Evolutionary conservation across 192 early-diverging fungal species (phyloP).

Genomic region (Gigaspora rosea): DNA sequence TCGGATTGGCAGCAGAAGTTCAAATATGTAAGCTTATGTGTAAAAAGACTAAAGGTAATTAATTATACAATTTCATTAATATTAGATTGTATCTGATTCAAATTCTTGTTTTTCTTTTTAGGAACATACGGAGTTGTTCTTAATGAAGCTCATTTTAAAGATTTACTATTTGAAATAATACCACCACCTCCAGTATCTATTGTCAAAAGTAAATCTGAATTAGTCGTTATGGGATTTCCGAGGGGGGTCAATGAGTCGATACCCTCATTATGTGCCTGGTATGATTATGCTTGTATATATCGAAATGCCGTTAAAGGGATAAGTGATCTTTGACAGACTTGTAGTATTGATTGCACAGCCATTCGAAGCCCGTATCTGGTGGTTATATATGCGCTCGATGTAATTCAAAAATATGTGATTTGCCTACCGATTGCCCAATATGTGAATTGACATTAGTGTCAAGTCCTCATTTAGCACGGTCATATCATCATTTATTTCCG

Average conservation of each 20-base stretch:
- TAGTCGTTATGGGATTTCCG: constrained; percentile 96
- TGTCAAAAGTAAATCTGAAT: constrained; percentile 57
- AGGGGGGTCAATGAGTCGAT: constrained; percentile 47
- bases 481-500: constrained; percentile 95
- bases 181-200: constrained; percentile 81
- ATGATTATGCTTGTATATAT: constrained; percentile 24
- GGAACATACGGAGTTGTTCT: constrained; percentile 80
- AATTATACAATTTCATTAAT: neutral
- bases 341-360: constrained; percentile 48
- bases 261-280: constrained; percentile 81
- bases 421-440: constrained; percentile 92
- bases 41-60: constrained; percentile 71
- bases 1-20: constrained; percentile 90
- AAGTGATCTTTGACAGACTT: neutral
- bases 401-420: constrained; percentile 75
- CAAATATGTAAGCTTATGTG: constrained; percentile 76
- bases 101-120: constrained; percentile 35
- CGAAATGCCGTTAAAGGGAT: neutral
- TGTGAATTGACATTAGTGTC: constrained; percentile 88
- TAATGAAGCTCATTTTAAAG: constrained; percentile 82
- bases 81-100: neutral
- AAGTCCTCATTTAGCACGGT: constrained; percentile 85
- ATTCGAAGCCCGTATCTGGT: constrained; percentile 62
- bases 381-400: constrained; percentile 91
- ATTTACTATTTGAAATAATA: constrained; percentile 80